Percentiles rank a stretch among this genome's conserved stretches.
phyloP scores from a whole-genome alignment of 208 protist genomes.

The Wallacemonas rigidus region DNA sequence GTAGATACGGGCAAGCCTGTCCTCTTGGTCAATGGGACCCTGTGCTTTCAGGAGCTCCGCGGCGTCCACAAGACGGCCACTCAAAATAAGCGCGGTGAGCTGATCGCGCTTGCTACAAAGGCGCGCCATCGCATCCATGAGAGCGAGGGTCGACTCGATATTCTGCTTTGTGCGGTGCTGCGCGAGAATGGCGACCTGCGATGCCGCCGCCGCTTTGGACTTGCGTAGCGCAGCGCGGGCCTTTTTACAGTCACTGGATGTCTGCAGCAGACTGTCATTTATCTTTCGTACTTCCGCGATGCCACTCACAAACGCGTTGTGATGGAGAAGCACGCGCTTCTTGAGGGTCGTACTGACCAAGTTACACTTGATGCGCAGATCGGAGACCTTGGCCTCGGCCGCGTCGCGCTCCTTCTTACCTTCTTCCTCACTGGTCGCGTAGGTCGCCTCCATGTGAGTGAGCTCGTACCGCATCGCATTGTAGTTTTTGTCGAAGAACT shows the following conservation, averaged over 20 bases:
- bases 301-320: slow-evolving; percentile 73
- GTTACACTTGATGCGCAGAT: slow-evolving; percentile 65
- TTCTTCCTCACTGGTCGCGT: slow-evolving; percentile 54
- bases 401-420: slow-evolving; percentile 53
- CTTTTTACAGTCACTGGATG: slow-evolving; percentile 87
- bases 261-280: slow-evolving; percentile 77
- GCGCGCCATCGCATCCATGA: slow-evolving; percentile 69
- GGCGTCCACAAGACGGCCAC: slow-evolving; percentile 71
- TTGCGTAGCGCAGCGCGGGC: slow-evolving; percentile 60
- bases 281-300: slow-evolving; percentile 71
- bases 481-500: slow-evolving; percentile 86
- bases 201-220: slow-evolving; percentile 52
- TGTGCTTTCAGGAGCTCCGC: slow-evolving; percentile 42
- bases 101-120: slow-evolving; percentile 59
- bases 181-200: slow-evolving; percentile 58
- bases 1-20: slow-evolving; percentile 41
- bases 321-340: slow-evolving; percentile 72
- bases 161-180: slow-evolving; percentile 59
- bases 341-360: slow-evolving; percentile 85
- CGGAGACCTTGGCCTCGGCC: slow-evolving; percentile 56
- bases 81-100: slow-evolving; percentile 59
- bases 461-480: slow-evolving; percentile 74
- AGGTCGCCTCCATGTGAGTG: slow-evolving; percentile 58
- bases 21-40: slow-evolving; percentile 53
- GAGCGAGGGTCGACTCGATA: slow-evolving; percentile 37